These are phyloP conservation scores for Scenedesmus sp. DNA, from an alignment of 163 green algal species.

Conservation along the genomic window DNA sequence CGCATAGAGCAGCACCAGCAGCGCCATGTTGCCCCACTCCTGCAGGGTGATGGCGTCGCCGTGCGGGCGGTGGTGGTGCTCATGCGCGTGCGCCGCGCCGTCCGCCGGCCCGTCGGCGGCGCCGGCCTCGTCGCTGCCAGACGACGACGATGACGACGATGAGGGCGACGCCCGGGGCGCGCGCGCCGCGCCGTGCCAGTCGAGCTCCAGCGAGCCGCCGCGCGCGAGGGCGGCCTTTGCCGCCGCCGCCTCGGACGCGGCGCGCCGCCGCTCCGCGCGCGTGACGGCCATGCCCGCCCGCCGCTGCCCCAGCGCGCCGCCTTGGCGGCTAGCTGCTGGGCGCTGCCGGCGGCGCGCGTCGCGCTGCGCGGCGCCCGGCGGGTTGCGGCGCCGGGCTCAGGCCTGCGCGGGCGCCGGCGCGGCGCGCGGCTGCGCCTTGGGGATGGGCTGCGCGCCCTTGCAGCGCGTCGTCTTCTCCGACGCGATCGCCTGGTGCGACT, in stretches of 20 bases:
- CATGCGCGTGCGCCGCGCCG: background rate
- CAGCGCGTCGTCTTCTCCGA: slow-evolving; percentile 8
- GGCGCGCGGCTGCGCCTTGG: background rate
- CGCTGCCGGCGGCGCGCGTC: too few relatives aligned
- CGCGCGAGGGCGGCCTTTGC: too few relatives aligned
- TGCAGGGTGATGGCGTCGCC: slow-evolving; percentile 24
- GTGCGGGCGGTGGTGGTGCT: background rate
- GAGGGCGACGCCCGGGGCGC: too few relatives aligned
- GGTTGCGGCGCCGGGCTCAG: too few relatives aligned
- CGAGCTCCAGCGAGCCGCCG: slow-evolving; percentile 13
- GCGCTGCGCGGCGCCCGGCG: too few relatives aligned
- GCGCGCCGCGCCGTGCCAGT: slow-evolving; percentile 11
- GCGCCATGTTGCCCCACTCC: slow-evolving; percentile 73
- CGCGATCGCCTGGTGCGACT: slow-evolving; percentile 34
- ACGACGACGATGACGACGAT: background rate
- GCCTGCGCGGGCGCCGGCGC: background rate
- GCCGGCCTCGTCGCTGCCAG: slow-evolving; percentile 7
- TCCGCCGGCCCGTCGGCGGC: background rate
- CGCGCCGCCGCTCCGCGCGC: too few relatives aligned
- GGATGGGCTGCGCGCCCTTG: slow-evolving; percentile 29
- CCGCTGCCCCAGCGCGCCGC: background rate
- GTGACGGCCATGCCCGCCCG: too few relatives aligned
- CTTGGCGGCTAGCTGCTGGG: background rate
- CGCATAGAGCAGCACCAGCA: slow-evolving; percentile 92
- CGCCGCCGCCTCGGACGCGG: too few relatives aligned